These are phyloP conservation scores for Monosporozyma yasuniensis DNA, from an alignment of 805 yeast species.

Conservation along the genomic window DNA sequence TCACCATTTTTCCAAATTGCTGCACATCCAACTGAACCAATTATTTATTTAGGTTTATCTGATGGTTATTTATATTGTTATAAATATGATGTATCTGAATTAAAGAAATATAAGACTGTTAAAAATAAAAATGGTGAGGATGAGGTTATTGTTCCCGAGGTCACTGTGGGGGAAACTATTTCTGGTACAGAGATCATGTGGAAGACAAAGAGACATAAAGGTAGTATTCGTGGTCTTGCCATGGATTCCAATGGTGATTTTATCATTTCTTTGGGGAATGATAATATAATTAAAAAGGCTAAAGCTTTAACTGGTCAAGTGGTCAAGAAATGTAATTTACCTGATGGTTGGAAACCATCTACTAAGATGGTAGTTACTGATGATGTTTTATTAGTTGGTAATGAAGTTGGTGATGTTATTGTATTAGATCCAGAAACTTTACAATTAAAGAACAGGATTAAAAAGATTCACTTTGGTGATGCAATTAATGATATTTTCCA, in stretches of 20 bases:
- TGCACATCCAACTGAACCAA: conserved; percentile 66
- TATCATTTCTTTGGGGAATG: conserved; percentile 70
- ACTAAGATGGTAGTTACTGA: conserved; percentile 32
- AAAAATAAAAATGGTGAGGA: neutral
- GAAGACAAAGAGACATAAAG: conserved; percentile 88
- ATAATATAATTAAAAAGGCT: conserved; percentile 69
- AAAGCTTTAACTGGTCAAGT: conserved; percentile 68
- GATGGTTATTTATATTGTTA: conserved; percentile 66
- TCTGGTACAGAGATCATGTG: conserved; percentile 39
- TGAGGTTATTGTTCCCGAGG: conserved; percentile 1
- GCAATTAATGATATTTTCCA: conserved; percentile 67
- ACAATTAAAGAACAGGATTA: conserved; percentile 40
- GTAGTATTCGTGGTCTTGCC: conserved; percentile 66
- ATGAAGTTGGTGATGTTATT: conserved; percentile 60
- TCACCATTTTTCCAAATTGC: conserved; percentile 63
- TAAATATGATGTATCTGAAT: conserved; percentile 36
- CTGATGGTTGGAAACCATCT: conserved; percentile 15
- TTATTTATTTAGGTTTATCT: conserved; percentile 65
- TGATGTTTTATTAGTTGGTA: conserved; percentile 44
- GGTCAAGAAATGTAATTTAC: conserved; percentile 35
- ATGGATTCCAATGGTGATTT: conserved; percentile 46
- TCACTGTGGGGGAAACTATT: conserved; percentile 3
- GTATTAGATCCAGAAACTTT: conserved; percentile 53
- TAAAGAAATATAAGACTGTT: neutral
- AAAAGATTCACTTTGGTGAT: conserved; percentile 58